Evolutionary conservation across 2,329 filamentous ascomycete species (phyloP).

Genomic region (Fusarium subtropicale): DNA sequence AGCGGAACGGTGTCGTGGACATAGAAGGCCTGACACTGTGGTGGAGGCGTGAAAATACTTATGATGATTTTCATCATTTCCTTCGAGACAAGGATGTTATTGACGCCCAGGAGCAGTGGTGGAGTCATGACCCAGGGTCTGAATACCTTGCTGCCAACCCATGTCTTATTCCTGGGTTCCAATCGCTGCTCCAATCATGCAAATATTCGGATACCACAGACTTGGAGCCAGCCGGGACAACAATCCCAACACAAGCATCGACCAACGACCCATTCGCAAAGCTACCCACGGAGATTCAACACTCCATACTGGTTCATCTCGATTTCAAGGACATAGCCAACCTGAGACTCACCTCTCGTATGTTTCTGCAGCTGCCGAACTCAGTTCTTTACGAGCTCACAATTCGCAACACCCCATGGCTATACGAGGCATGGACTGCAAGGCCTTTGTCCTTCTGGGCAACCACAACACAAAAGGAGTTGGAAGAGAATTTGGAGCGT

Average conservation of each 20-base stretch:
- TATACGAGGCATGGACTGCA: conserved; percentile 36
- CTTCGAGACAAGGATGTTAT: conserved; percentile 22
- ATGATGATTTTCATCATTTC: not conserved
- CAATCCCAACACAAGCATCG: rapidly evolving
- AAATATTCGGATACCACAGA: not conserved
- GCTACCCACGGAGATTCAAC: conserved; percentile 28
- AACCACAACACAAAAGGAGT: conserved; percentile 2
- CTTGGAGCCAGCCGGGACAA: not conserved
- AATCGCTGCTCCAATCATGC: conserved; percentile 3
- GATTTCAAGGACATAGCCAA: conserved; percentile 21
- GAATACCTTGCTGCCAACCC: conserved; percentile 43
- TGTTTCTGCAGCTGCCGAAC: conserved; percentile 16
- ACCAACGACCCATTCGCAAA: conserved; percentile 8
- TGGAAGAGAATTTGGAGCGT: not conserved
- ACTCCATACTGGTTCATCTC: conserved; percentile 21
- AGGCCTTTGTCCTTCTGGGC: conserved; percentile 31
- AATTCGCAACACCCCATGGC: conserved; percentile 26
- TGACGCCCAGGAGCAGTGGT: conserved; percentile 6
- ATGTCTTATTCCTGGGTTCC: conserved; percentile 29
- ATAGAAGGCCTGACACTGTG: conserved; percentile 33
- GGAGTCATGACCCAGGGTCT: conserved; percentile 16
- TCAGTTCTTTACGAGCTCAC: conserved; percentile 12
- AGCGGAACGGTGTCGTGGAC: conserved; percentile 32
- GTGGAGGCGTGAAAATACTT: conserved; percentile 12
- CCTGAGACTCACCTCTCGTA: conserved; percentile 19